Percentiles rank a stretch among this genome's conserved stretches.
Conservation (phyloP, 768 basidiomycete genomes). For the Piloderma croceum region DNA sequence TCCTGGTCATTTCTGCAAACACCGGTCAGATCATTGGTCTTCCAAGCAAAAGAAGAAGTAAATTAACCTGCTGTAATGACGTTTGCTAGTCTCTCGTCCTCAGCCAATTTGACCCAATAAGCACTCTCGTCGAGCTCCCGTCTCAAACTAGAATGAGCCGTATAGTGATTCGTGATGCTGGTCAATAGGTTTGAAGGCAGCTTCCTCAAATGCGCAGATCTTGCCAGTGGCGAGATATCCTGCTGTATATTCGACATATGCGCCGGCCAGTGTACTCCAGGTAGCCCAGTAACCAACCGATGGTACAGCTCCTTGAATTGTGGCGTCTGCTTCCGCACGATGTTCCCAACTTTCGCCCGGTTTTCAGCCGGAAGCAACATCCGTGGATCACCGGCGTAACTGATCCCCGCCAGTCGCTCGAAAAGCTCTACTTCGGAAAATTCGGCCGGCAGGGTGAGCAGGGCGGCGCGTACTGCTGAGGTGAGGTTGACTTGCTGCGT, state of each 20-base stretch:
- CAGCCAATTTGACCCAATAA: slow-evolving; percentile 71
- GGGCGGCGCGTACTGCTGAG: slow-evolving; percentile 84
- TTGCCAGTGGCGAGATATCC: slow-evolving; percentile 62
- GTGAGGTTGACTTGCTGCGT: slow-evolving; percentile 93
- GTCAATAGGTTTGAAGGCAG: slow-evolving; percentile 64
- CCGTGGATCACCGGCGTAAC: slow-evolving; percentile 85
- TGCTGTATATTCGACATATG: slow-evolving; percentile 54
- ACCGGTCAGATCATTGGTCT: too few species aligned
- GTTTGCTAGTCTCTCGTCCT: slow-evolving; percentile 49
- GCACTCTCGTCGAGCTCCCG: slow-evolving; percentile 64
- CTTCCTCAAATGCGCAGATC: slow-evolving; percentile 71
- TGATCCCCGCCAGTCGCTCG: slow-evolving; percentile 77
- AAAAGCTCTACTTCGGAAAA: slow-evolving; percentile 85
- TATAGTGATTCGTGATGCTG: slow-evolving; percentile 50
- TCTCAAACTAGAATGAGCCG: slow-evolving; percentile 26
- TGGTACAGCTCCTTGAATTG: slow-evolving; percentile 90
- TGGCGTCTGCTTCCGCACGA: slow-evolving; percentile 72
- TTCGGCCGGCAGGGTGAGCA: slow-evolving; percentile 75
- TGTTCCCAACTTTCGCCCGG: slow-evolving; percentile 89
- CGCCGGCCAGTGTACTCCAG: slow-evolving; percentile 70
- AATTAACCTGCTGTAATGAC: slow-evolving; percentile 40
- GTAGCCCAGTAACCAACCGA: slow-evolving; percentile 68
- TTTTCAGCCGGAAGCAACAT: slow-evolving; percentile 96
- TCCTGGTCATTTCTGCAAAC: slow-evolving; percentile 60
- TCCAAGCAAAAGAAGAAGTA: neutral